Conservation (phyloP, 2,329 filamentous ascomycete genomes). For the Fusarium chuoi region DNA sequence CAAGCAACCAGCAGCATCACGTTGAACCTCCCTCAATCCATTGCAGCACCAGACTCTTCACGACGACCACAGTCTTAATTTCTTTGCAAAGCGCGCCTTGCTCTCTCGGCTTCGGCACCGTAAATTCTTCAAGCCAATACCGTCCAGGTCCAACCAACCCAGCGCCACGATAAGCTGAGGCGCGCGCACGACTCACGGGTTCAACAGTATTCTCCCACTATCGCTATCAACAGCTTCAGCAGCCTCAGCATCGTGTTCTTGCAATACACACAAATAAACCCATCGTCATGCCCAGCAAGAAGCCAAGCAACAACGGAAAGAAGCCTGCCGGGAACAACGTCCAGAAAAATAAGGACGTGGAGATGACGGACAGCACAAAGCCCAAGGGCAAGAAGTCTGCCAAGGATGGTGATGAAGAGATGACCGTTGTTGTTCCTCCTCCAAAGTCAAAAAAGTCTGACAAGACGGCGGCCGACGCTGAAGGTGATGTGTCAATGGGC, state of each 20-base stretch:
- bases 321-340: constrained; percentile 75
- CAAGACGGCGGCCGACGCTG: constrained; percentile 66
- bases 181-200: constrained; percentile 42
- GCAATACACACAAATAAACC: constrained; percentile 11
- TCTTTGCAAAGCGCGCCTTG: constrained; percentile 1
- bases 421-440: constrained; percentile 83
- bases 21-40: constrained; percentile 27
- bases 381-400: constrained; percentile 70
- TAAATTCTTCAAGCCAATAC: constrained; percentile 8
- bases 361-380: constrained; percentile 77
- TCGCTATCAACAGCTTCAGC: constrained; percentile 30
- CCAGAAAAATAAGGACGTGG: constrained; percentile 71
- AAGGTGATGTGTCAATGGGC: constrained; percentile 79
- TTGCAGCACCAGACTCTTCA: constrained; percentile 15
- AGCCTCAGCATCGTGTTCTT: constrained; percentile 15
- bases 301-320: constrained; percentile 77
- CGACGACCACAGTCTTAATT: constrained; percentile 12
- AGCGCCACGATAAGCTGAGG: constrained; percentile 39
- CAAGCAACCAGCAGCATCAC: constrained; percentile 35
- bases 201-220: constrained; percentile 24
- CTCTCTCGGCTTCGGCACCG: constrained; percentile 1
- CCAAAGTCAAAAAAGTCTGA: constrained; percentile 72
- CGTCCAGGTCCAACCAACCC: constrained; percentile 5
- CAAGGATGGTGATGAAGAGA: constrained; percentile 79
- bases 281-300: constrained; percentile 74